A percentile compares a stretch with the other conserved stretches of the same genome.
phyloP scores from a whole-genome alignment of 495 filamentous ascomycete genomes.

The Bacidia gigantensis region DNA sequence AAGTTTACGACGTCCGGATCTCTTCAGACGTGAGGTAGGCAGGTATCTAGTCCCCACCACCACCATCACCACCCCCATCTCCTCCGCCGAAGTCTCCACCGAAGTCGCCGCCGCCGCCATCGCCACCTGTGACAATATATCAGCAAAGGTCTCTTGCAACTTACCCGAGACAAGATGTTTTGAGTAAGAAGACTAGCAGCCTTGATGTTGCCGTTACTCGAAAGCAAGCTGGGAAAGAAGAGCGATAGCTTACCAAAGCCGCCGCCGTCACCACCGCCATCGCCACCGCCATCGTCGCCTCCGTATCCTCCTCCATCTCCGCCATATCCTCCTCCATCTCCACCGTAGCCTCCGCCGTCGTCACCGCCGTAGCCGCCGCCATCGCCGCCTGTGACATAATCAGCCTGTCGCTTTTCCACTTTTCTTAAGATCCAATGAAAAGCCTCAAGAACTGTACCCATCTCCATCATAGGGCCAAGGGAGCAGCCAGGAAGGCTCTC shows the following conservation, averaged over 20 bases:
- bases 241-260: background rate
- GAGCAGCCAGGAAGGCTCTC: too few relatives aligned
- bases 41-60: too few relatives aligned
- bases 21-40: too few relatives aligned
- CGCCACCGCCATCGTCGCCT: background rate
- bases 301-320: background rate
- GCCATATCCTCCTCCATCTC: background rate
- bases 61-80: conserved; percentile 30
- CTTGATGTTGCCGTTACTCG: too few relatives aligned
- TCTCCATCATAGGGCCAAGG: background rate
- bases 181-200: too few relatives aligned
- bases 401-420: background rate
- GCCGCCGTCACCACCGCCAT: background rate
- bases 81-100: conserved; percentile 17
- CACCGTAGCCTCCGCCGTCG: background rate
- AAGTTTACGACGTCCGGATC: too few relatives aligned
- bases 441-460: background rate
- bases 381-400: background rate
- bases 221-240: background rate
- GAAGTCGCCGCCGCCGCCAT: background rate
- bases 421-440: too few relatives aligned
- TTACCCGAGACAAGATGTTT: too few relatives aligned
- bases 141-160: background rate
- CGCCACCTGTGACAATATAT: background rate
- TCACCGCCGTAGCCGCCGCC: background rate